Evolutionary conservation across 306 rosid species (phyloP).

Genomic region (Acacia crassicarpa): DNA sequence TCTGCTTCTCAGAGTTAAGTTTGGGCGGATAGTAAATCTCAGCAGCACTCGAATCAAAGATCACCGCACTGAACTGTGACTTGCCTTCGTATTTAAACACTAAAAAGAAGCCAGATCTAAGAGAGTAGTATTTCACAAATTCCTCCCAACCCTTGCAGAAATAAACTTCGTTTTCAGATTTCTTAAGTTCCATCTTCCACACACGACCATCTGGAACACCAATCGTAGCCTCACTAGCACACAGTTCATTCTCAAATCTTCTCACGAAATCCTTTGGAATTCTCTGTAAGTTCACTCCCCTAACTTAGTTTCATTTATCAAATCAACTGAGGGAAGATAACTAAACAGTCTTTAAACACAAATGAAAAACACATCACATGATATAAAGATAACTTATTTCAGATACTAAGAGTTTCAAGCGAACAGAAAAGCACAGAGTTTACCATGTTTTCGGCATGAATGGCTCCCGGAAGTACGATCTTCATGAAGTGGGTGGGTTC

Average conservation of each 20-base stretch:
- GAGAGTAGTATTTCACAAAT: conserved; percentile 24
- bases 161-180: background rate
- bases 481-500: background rate
- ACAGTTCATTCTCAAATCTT: conserved; percentile 32
- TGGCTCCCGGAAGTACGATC: background rate
- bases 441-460: background rate
- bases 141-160: conserved; percentile 25
- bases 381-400: background rate
- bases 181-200: conserved; percentile 29
- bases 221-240: conserved; percentile 3
- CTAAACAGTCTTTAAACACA: no score
- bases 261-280: conserved; percentile 33
- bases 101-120: conserved; percentile 26
- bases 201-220: conserved; percentile 5
- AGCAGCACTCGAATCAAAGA: conserved; percentile 29
- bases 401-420: background rate
- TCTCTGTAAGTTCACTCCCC: conserved; percentile 14
- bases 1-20: no score
- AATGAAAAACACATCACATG: no score
- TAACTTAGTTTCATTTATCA: background rate
- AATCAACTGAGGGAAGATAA: no score
- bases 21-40: conserved; percentile 35
- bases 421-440: background rate
- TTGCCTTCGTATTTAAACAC: conserved; percentile 23
- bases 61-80: conserved; percentile 30